Conservation (phyloP, 1,284 basidiomycete species). For the Phlebopus sp. region DNA sequence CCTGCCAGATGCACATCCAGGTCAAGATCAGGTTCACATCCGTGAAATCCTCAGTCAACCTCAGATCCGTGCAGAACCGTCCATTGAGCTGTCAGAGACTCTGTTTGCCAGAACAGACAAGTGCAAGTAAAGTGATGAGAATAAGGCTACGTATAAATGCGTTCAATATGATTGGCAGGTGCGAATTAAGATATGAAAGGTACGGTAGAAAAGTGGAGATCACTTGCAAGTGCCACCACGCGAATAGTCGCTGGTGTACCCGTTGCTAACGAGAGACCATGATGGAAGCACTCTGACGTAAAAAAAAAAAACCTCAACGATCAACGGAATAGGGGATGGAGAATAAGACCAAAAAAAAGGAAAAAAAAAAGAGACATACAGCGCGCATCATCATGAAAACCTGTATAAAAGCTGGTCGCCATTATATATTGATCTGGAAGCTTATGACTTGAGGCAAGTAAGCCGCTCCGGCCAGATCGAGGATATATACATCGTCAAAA, state of each 20-base stretch:
- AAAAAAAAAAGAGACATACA: background rate
- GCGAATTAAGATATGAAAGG: slow-evolving; percentile 25
- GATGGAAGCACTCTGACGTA: background rate
- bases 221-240: background rate
- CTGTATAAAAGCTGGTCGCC: background rate
- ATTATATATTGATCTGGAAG: slow-evolving; percentile 42
- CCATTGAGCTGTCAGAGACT: background rate
- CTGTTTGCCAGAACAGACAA: slow-evolving; percentile 7
- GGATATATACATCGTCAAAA: slow-evolving; percentile 80
- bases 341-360: background rate
- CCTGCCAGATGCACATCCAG: no score
- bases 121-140: slow-evolving; percentile 10
- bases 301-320: slow-evolving; percentile 7
- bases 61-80: background rate
- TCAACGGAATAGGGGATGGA: slow-evolving; percentile 17
- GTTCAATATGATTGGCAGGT: slow-evolving; percentile 21
- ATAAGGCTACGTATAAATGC: slow-evolving; percentile 26
- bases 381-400: background rate
- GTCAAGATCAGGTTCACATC: background rate
- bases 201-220: slow-evolving; percentile 15
- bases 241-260: no score
- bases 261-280: background rate
- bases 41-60: background rate
- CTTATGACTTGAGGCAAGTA: slow-evolving; percentile 92
- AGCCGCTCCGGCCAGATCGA: slow-evolving; percentile 85